Percentiles rank a stretch among this genome's conserved stretches.
Conservation (phyloP, 805 yeast species). For the Myxozyma lipomycoides region DNA sequence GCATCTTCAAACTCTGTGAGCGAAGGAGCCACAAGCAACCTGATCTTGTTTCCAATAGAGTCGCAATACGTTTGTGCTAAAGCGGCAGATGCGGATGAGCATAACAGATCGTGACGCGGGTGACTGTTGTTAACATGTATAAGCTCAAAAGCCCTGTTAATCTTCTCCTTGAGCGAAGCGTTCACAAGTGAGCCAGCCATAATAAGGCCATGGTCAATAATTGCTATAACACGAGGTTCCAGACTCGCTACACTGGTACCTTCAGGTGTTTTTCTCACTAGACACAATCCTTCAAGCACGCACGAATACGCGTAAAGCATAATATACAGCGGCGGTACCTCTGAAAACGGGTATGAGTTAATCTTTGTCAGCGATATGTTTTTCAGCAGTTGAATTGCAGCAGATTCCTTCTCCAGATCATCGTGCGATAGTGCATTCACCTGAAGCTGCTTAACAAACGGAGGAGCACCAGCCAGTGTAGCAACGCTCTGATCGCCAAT, state of each 20-base stretch:
- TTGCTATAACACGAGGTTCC: not conserved
- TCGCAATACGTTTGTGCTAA: not conserved
- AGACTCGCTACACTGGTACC: not conserved
- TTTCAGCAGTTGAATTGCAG: not conserved
- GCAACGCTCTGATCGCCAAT: not conserved
- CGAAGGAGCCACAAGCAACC: not conserved
- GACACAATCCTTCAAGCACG: slow-evolving; percentile 5
- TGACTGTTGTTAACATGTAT: not conserved
- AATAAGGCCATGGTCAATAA: slow-evolving; percentile 12
- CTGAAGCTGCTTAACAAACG: not conserved
- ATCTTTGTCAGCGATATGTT: not conserved
- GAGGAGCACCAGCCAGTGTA: not conserved
- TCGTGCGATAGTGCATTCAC: not conserved
- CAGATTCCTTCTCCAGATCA: not conserved
- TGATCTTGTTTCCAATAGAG: not conserved
- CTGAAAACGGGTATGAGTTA: slow-evolving; percentile 9
- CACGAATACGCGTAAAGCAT: slow-evolving; percentile 7
- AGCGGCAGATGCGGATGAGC: not conserved
- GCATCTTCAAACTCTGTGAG: not conserved
- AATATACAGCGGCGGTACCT: slow-evolving; percentile 9
- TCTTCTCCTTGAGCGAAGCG: not conserved
- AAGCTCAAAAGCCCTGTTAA: not conserved
- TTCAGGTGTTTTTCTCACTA: not conserved
- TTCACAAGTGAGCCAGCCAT: slow-evolving; percentile 5
- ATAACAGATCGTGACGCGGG: not conserved